Evolutionary conservation across 352 stramenopile genomes (phyloP).

Genomic region (Pseudoperonospora humuli): DNA sequence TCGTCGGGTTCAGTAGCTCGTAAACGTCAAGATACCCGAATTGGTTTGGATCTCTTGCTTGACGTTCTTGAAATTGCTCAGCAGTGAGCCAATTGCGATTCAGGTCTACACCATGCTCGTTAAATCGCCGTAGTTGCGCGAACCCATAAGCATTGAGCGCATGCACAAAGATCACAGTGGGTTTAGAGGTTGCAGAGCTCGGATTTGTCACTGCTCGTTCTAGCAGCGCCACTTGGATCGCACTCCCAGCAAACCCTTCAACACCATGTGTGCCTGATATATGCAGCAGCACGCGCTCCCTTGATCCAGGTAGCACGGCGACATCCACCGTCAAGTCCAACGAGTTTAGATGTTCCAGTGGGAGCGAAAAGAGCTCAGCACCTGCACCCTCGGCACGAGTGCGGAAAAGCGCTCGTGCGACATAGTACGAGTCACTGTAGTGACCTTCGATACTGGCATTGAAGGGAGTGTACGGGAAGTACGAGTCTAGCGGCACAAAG

Average conservation of each 20-base stretch:
- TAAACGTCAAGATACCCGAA: slow-evolving; percentile 71
- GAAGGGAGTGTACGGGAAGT: slow-evolving; percentile 5
- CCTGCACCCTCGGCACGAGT: slow-evolving; percentile 23
- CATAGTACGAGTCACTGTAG: slow-evolving; percentile 59
- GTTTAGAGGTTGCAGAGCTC: slow-evolving; percentile 10
- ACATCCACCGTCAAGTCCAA: slow-evolving; percentile 65
- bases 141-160: slow-evolving; percentile 92
- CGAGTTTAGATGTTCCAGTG: slow-evolving; percentile 28
- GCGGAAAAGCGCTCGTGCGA: slow-evolving; percentile 54
- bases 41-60: slow-evolving; percentile 61
- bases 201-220: slow-evolving; percentile 10
- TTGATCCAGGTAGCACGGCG: slow-evolving; percentile 40
- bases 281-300: slow-evolving; percentile 55
- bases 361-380: slow-evolving; percentile 40
- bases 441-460: slow-evolving; percentile 34
- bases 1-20: slow-evolving; percentile 56
- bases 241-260: slow-evolving; percentile 78
- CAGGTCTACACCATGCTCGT: slow-evolving; percentile 93
- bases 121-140: slow-evolving; percentile 77
- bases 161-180: slow-evolving; percentile 89
- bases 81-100: slow-evolving; percentile 86
- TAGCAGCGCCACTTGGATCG: slow-evolving; percentile 59
- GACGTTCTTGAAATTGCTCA: slow-evolving; percentile 39
- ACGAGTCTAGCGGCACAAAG: slow-evolving; percentile 43
- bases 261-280: slow-evolving; percentile 79